Base-by-base conservation (phyloP, 495 filamentous ascomycete species). In the Aspergillus sclerotioniger region DNA sequence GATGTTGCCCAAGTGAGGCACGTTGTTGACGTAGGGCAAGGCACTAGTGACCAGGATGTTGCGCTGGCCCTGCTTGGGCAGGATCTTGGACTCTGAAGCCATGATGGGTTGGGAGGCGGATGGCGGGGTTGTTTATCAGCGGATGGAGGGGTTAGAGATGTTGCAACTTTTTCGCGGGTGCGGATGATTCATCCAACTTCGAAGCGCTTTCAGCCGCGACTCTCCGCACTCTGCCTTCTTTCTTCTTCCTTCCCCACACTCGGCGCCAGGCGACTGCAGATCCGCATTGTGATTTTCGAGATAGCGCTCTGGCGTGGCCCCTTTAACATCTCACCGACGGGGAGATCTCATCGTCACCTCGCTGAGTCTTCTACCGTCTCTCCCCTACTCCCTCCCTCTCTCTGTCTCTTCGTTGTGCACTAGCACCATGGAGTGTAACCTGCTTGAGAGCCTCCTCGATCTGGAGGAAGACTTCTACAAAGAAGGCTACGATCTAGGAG, bases 1-100 rank as follows among this genome's bases (percentile, higher is more conserved):
- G 54, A 97, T 87, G 72, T 98, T 98, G 54, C 94, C 92, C 65
- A 96, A 80, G 74, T 96, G 93, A 51, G 93, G 94, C 9, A 95
- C 90, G 73, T 96, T 97, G 77, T 98, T 98, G 51, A 96, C 92
- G 68, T 97, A 98, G 43, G 90, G 89, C 33, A 91, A 66, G 43
- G 88, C 87, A 54, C 83, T 86, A 10, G 70, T 88, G 29, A 67
- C 50, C 41, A 88, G 61, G 48, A 66, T 58, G 54, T 66, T 66
- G 43, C 71, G 71, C 67, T 78, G 61, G 55, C 75, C 77, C 57
- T 71, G 58, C 60, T 74, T 65, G 55, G 77, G 77, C 55, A 80
- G 54, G 19, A 79, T 76, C 48, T 61, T 58, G 25, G 62, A 49
- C 56, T 71, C 60, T 60, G 70, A 63, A 63, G 70, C 64, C 65